These are phyloP conservation scores for Cronartium quercuum DNA, from an alignment of 1,284 basidiomycete genomes.

Conservation along the genomic window DNA sequence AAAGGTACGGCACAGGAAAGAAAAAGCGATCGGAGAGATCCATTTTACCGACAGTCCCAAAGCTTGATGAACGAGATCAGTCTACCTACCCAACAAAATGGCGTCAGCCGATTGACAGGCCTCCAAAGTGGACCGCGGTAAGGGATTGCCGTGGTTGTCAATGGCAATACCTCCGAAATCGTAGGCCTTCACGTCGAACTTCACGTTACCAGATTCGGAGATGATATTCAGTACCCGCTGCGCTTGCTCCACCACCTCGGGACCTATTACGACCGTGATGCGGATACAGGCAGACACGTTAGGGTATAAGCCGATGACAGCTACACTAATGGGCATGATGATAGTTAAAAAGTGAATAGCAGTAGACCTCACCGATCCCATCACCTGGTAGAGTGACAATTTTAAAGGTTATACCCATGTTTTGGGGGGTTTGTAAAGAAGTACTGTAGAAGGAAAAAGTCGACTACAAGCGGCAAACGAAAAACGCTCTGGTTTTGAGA, in stretches of 20 bases:
- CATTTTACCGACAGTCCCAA: neutral
- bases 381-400: constrained; percentile 88
- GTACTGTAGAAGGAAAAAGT: too few species aligned
- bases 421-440: neutral
- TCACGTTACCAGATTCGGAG: constrained; percentile 54
- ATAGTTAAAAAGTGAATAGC: neutral
- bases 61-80: constrained; percentile 41
- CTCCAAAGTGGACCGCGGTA: constrained; percentile 76
- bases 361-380: constrained; percentile 70
- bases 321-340: too few species aligned
- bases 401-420: constrained; percentile 55
- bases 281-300: neutral
- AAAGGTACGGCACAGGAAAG: neutral
- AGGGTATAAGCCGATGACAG: neutral
- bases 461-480: too few species aligned
- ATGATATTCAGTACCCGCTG: constrained; percentile 74
- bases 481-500: too few species aligned
- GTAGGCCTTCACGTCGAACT: constrained; percentile 56
- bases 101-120: constrained; percentile 85
- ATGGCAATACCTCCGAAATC: constrained; percentile 92
- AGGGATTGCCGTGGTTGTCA: constrained; percentile 72
- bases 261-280: constrained; percentile 58
- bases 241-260: constrained; percentile 87
- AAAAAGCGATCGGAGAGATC: neutral
- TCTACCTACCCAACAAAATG: constrained; percentile 85